These are phyloP conservation scores for Lecanosticta acicola DNA, from an alignment of 2,329 filamentous ascomycete species.

Conservation along the genomic window DNA sequence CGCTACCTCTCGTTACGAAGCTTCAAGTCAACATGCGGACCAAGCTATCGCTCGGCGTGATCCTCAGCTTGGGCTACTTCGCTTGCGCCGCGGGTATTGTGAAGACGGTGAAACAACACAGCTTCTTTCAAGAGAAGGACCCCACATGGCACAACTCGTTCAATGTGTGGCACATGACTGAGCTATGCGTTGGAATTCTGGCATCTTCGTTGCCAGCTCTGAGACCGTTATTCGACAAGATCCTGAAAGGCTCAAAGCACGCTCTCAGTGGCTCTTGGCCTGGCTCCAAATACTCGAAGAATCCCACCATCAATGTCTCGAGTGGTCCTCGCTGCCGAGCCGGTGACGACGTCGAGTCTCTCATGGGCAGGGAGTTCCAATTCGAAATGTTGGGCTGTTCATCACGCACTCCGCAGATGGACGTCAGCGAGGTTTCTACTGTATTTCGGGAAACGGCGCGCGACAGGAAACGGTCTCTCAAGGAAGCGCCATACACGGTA, in stretches of 20 bases:
- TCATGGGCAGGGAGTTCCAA: background rate
- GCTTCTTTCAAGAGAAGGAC: conserved; percentile 34
- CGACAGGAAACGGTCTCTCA: background rate
- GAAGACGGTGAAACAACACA: conserved; percentile 38
- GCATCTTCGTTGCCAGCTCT: conserved; percentile 42
- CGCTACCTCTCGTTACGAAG: conserved; percentile 40
- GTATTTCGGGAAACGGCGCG: no score
- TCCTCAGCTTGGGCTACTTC: conserved; percentile 38
- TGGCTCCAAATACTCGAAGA: conserved; percentile 5
- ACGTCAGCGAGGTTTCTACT: background rate
- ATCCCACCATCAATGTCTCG: background rate
- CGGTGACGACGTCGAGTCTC: background rate
- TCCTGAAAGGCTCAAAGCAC: conserved; percentile 14
- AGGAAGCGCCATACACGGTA: background rate
- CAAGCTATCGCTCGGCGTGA: conserved; percentile 35
- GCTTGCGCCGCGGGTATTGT: conserved; percentile 41
- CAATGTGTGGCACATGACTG: conserved; percentile 43
- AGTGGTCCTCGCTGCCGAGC: background rate
- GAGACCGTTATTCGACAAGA: conserved; percentile 18
- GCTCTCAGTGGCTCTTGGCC: conserved; percentile 5
- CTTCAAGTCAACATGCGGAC: conserved; percentile 41
- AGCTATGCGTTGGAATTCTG: conserved; percentile 42
- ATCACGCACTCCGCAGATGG: background rate
- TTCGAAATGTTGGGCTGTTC: background rate
- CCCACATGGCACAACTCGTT: conserved; percentile 36